Conservation (phyloP, 2,329 filamentous ascomycete genomes). For the Colletotrichum costaricense region DNA sequence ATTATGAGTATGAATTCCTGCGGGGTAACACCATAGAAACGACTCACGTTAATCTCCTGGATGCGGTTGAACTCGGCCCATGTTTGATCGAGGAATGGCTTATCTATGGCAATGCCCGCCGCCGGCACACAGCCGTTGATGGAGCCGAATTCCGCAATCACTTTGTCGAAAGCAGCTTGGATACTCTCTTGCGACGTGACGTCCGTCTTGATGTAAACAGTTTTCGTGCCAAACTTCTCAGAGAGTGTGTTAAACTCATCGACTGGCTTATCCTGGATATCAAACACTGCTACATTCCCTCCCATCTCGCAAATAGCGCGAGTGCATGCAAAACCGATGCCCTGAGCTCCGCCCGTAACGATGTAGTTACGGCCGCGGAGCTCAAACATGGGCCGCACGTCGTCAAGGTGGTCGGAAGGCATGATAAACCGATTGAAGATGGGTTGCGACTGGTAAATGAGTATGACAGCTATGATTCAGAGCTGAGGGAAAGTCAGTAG, state of each 20-base stretch:
- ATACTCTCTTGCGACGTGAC: slow-evolving; percentile 56
- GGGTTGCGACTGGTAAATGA: neutral
- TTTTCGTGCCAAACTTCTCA: neutral
- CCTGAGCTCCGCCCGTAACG: slow-evolving; percentile 51
- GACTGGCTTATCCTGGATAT: slow-evolving; percentile 46
- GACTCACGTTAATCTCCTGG: slow-evolving; percentile 57
- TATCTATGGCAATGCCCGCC: slow-evolving; percentile 26
- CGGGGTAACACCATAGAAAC: slow-evolving; percentile 44
- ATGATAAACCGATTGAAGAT: neutral
- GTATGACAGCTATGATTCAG: neutral
- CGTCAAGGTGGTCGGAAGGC: slow-evolving; percentile 34
- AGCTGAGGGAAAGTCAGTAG: neutral
- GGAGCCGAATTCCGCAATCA: slow-evolving; percentile 50
- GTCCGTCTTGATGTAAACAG: slow-evolving; percentile 54
- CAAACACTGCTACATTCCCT: slow-evolving; percentile 52
- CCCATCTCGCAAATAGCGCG: slow-evolving; percentile 53
- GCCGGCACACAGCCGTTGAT: slow-evolving; percentile 48
- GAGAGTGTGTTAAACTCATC: slow-evolving; percentile 42
- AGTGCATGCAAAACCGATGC: slow-evolving; percentile 51
- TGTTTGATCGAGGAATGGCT: slow-evolving; percentile 51
- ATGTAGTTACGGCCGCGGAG: slow-evolving; percentile 49
- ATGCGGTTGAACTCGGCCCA: slow-evolving; percentile 25
- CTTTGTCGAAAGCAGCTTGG: slow-evolving; percentile 51
- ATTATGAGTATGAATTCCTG: neutral
- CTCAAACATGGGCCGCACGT: slow-evolving; percentile 47